A percentile compares a stretch with the other conserved stretches of the same genome.
Conservation (phyloP, 805 yeast genomes). For the Jamesozyma gamospora region DNA sequence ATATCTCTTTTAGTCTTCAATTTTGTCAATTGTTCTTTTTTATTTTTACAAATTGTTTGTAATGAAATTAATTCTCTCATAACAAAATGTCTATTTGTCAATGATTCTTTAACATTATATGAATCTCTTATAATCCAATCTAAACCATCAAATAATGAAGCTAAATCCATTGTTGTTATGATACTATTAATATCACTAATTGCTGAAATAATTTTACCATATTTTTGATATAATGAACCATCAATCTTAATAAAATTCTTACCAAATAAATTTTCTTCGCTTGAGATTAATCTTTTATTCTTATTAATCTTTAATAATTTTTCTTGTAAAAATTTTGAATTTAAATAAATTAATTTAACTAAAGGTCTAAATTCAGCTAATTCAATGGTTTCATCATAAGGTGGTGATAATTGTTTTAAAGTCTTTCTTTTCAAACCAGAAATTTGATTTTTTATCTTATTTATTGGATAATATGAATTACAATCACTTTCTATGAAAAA, state of each 20-base stretch:
- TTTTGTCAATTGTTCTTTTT: slow-evolving; percentile 61
- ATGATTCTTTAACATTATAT: slow-evolving; percentile 80
- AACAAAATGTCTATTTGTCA: slow-evolving; percentile 82
- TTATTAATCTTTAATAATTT: slow-evolving; percentile 49
- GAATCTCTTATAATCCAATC: slow-evolving; percentile 60
- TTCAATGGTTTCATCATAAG: slow-evolving; percentile 76
- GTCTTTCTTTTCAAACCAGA: slow-evolving; percentile 84
- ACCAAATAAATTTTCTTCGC: slow-evolving; percentile 49
- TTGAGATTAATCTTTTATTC: slow-evolving; percentile 38
- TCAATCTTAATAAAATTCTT: slow-evolving; percentile 17
- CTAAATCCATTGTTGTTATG: slow-evolving; percentile 61
- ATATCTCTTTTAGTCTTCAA: slow-evolving; percentile 63
- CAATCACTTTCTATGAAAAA: slow-evolving; percentile 74
- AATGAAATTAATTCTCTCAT: slow-evolving; percentile 84
- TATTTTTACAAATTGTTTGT: slow-evolving; percentile 59
- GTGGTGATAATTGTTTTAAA: slow-evolving; percentile 82
- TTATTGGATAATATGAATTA: slow-evolving; percentile 39
- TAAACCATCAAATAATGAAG: slow-evolving; percentile 68
- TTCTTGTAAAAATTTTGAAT: slow-evolving; percentile 39
- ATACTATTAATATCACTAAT: slow-evolving; percentile 71
- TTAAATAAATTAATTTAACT: slow-evolving; percentile 63
- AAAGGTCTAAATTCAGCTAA: slow-evolving; percentile 80
- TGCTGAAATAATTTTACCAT: slow-evolving; percentile 56
- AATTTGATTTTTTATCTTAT: slow-evolving; percentile 36
- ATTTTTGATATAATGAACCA: slow-evolving; percentile 58